Percentiles rank a stretch among this genome's conserved stretches.
phyloP scores from a whole-genome alignment of 2,329 filamentous ascomycete species.

The Xylariaceae sp. region DNA sequence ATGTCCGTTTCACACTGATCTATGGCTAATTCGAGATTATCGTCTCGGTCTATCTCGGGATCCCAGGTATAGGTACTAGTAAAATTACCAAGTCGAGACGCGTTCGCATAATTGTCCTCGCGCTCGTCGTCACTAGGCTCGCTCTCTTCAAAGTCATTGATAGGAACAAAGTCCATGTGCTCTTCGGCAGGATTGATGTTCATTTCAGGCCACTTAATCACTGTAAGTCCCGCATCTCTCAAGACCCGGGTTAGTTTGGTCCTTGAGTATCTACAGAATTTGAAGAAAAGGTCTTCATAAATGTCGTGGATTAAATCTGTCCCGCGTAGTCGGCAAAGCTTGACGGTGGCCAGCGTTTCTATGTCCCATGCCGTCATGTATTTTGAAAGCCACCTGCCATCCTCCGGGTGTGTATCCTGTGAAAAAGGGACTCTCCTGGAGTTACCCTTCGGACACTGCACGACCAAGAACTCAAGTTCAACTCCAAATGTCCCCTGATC shows the following conservation, averaged over 20 bases:
- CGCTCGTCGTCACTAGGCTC: conserved; percentile 26
- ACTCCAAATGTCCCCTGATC: conserved; percentile 19
- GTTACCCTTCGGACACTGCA: conserved; percentile 10
- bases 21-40: not conserved
- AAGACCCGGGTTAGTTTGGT: conserved; percentile 16
- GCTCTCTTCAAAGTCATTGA: conserved; percentile 23
- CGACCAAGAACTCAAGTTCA: conserved; percentile 33
- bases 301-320: no score
- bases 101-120: conserved; percentile 10
- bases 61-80: not conserved
- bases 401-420: conserved; percentile 26
- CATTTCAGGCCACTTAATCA: conserved; percentile 12
- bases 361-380: conserved; percentile 8
- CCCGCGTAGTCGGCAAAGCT: no score
- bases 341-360: no score
- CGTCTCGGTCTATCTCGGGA: fast-evolving
- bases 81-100: not conserved
- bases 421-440: no score
- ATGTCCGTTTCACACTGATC: conserved; percentile 1
- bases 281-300: no score
- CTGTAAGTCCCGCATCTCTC: conserved; percentile 11
- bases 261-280: not conserved
- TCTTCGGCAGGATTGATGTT: not conserved
- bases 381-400: conserved; percentile 24
- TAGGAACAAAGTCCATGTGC: not conserved